Conservation (phyloP, 2,329 filamentous ascomycete species). For the Venturia effusa region DNA sequence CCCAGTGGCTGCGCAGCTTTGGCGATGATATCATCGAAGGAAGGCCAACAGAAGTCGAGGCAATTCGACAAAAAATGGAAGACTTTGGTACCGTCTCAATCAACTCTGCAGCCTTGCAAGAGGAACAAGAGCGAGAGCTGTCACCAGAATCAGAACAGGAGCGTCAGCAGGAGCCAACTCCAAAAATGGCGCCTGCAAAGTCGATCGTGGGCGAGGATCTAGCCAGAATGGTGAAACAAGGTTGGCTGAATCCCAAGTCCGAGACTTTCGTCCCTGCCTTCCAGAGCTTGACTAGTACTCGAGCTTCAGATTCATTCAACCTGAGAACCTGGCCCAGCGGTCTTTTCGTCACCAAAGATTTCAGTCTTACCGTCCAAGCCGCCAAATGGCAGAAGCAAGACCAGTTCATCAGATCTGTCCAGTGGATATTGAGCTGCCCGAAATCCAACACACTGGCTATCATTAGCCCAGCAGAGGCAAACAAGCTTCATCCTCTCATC, state of each 20-base stretch:
- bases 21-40: not conserved
- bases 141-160: not conserved
- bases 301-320: conserved; percentile 21
- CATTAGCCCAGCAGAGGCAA: conserved; percentile 51
- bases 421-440: conserved; percentile 39
- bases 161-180: not conserved
- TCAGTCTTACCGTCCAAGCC: conserved; percentile 33
- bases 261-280: conserved; percentile 32
- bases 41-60: not conserved
- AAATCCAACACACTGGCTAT: conserved; percentile 32
- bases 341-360: conserved; percentile 42
- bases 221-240: conserved; percentile 28
- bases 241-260: conserved; percentile 23
- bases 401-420: conserved; percentile 40
- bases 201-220: conserved; percentile 39
- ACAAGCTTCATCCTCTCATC: conserved; percentile 37
- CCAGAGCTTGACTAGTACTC: not conserved
- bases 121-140: not conserved
- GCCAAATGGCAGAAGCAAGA: conserved; percentile 25
- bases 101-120: not conserved
- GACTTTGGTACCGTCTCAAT: not conserved
- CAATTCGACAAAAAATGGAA: not conserved
- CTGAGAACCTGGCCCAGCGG: conserved; percentile 30
- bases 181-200: conserved; percentile 28
- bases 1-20: not conserved